Evolutionary conservation across 2,329 filamentous ascomycete genomes (phyloP), one percentile per base, ranked within the genome.

Genomic region (Alternaria burnsii): DNA sequence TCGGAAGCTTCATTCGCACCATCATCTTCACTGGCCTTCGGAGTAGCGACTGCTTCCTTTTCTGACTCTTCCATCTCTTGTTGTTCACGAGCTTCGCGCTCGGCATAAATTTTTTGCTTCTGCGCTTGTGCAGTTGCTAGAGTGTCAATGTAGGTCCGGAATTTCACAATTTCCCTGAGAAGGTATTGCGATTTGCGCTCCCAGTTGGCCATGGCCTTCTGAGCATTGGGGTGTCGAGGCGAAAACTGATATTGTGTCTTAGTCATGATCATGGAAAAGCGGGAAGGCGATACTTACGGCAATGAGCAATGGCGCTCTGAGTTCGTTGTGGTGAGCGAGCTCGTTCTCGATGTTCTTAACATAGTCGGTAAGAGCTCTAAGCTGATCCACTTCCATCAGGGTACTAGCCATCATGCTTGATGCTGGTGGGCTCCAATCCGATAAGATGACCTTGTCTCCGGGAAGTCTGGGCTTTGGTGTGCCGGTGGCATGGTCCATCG

Each of bases 181-280:
- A 99, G 82, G 76, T 98, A 97, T 30, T 92, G 90, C 57, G 92
- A 96, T 82, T 98, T 98, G 74, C 91, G 89, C 82, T 99, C 94
- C 94, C 95, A 99, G 79, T 99, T 99, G 20, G 89, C 86, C 91
- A 98, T 94, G 16, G 94, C 93, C 79, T 91, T 94, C 63, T 83
- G 83, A 16, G 89, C 87, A 72, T 98, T 98, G 38, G 88, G 85
- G 62, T 94, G 91, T 30, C 93, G 88, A 3, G 93, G 91, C 14
- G 92, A 93, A 76, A 96, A 98, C 85, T 87, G 11, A 41, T 20
- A 1, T n/a, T 1, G 2, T 38, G 38, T 8, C 40, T 75, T 54
- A 76, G 70, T 53, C 40, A 36, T 22, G 16, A 36, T 36, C 40
- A 34, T 10, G 10, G 28, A 9, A 6, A 41, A 8, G 36, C 9